A percentile compares a stretch with the other conserved stretches of the same genome.
These are phyloP conservation scores for Fusarium oxysporum DNA, from an alignment of 2,329 filamentous ascomycete species.

Conservation along the genomic window DNA sequence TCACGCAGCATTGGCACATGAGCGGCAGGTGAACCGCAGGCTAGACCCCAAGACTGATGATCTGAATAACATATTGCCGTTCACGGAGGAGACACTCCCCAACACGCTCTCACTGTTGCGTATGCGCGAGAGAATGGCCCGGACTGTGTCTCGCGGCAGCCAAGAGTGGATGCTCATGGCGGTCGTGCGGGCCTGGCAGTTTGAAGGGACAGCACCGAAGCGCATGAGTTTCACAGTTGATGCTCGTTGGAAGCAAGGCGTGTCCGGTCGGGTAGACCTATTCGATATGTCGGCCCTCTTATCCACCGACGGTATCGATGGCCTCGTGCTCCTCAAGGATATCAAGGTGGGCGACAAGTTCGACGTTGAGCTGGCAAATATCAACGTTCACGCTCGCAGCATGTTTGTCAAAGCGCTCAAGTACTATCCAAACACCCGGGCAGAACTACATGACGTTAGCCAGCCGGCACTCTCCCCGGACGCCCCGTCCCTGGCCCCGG, in stretches of 20 bases:
- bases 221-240: constrained; percentile 62
- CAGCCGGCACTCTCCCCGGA: constrained; percentile 32
- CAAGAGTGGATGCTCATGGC: constrained; percentile 70
- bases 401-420: constrained; percentile 61
- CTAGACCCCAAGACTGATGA: constrained; percentile 46
- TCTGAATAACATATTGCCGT: constrained; percentile 58
- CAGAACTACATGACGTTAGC: not conserved
- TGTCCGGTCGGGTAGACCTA: constrained; percentile 61
- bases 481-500: constrained; percentile 21
- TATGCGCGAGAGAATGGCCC: constrained; percentile 64
- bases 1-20: constrained; percentile 65
- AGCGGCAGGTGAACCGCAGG: constrained; percentile 50
- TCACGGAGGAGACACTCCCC: constrained; percentile 55
- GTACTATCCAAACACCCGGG: constrained; percentile 11
- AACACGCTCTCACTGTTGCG: constrained; percentile 62
- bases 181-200: constrained; percentile 69
- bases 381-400: constrained; percentile 61
- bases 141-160: constrained; percentile 57
- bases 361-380: constrained; percentile 64
- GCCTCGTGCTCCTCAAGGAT: constrained; percentile 54
- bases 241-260: constrained; percentile 49
- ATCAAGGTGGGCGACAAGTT: constrained; percentile 64
- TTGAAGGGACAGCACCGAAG: constrained; percentile 60
- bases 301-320: constrained; percentile 53
- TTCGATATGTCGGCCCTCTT: constrained; percentile 61